phyloP scores from a whole-genome alignment of 192 early-diverging fungal species.

The Thoreauomyces humboldtii region DNA sequence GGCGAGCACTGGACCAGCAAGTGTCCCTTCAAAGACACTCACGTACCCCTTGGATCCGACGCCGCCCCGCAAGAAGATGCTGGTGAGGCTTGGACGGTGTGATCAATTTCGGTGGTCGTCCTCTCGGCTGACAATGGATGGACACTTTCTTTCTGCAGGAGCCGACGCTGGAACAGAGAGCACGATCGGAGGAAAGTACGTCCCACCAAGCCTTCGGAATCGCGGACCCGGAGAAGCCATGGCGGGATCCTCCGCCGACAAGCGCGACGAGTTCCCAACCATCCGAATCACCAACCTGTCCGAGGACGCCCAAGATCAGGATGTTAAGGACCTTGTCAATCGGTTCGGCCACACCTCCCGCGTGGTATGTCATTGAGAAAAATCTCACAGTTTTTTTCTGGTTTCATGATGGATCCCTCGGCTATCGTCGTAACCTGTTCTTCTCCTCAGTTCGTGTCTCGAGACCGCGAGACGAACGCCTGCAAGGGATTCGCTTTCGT shows the following conservation, averaged over 20 bases:
- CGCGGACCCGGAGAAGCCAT: conserved; percentile 39
- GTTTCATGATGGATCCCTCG: background rate
- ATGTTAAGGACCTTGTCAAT: conserved; percentile 84
- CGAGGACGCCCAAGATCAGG: conserved; percentile 84
- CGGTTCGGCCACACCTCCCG: conserved; percentile 82
- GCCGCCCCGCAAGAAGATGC: too few species aligned
- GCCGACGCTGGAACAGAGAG: conserved; percentile 5
- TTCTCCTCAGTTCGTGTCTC: conserved; percentile 64
- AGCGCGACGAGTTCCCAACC: conserved; percentile 51
- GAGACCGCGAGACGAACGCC: conserved; percentile 74
- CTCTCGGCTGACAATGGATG: conserved; percentile 12
- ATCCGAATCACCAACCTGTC: conserved; percentile 96
- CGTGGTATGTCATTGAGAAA: conserved; percentile 47
- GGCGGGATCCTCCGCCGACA: conserved; percentile 3
- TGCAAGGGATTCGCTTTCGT: conserved; percentile 98
- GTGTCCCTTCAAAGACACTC: conserved; percentile 98
- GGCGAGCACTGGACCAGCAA: conserved; percentile 94
- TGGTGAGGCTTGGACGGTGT: background rate
- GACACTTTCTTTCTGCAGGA: conserved; percentile 13
- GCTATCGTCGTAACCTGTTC: background rate
- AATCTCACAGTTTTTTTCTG: background rate
- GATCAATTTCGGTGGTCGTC: background rate
- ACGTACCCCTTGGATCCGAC: conserved; percentile 76
- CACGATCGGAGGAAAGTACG: conserved; percentile 67
- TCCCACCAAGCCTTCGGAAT: conserved; percentile 84